Base-by-base conservation (phyloP, 768 basidiomycete genomes). In the Mycena crocata region DNA sequence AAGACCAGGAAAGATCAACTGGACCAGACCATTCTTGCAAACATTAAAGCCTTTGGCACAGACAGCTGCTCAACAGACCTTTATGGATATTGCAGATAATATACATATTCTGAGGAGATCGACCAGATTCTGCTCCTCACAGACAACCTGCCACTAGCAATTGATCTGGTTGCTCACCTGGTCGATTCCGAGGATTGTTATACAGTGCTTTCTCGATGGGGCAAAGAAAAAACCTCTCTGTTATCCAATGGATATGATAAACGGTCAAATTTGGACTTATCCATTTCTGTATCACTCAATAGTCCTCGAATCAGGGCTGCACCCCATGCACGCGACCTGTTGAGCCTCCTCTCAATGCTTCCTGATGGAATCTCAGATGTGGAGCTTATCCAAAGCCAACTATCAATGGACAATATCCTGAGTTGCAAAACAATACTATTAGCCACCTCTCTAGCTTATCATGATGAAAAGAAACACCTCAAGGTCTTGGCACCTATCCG, bases 301-400 rank as follows among this genome's bases (percentile, higher is more conserved):
- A 65, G 63, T 26, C 63, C 63, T 13, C 55, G 63, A 1, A 50
- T 64, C 35, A 37, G 5, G 4, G 6, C 32, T 37, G 3, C 7
- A 7, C 39, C 56, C n/a, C 31, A n/a, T 50, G 49, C 49, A 7
- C 17, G 48, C 9, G 31, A 49, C 17, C 32, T 64, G 5, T 34
- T 64, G 1, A 57, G 63, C 21, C 46, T 64, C 23, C 48, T 64
- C 19, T 42, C 62, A n/a, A 34, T 57, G 14, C 62, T 63, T 21
- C 62, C 62, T 17, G 63, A 64, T 52, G 64, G 64, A 13, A n/a
- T 65, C 19, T 57, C 64, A 1, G 57, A 58, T 26, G 28, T 17
- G 39, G 57, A 66, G n/a, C 57, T 66, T 31, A 39, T 45, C 6
- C 57, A 66, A 39, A 58, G 37, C 31, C 8, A 52, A 1, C 35